Evolutionary conservation across 805 yeast genomes (phyloP).

Genomic region (Pichia manshurica): DNA sequence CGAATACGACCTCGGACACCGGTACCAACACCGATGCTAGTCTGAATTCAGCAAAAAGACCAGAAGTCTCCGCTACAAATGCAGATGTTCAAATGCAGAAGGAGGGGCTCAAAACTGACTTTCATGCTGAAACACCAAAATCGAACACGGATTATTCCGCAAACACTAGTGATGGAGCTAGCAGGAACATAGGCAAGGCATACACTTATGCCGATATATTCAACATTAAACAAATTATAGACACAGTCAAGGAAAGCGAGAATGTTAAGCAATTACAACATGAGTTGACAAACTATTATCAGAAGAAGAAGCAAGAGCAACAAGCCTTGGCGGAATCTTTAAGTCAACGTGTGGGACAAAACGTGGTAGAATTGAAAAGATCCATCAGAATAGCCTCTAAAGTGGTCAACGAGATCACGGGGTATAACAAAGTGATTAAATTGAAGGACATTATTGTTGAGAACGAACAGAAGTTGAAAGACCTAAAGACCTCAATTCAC

Average conservation of each 20-base stretch:
- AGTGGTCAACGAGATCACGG: slow-evolving; percentile 84
- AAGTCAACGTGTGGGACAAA: slow-evolving; percentile 40
- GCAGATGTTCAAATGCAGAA: too few relatives aligned
- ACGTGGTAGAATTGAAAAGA: slow-evolving; percentile 50
- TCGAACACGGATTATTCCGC: too few relatives aligned
- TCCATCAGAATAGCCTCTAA: slow-evolving; percentile 56
- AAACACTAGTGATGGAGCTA: too few relatives aligned
- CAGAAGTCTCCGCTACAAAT: too few relatives aligned
- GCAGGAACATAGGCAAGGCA: neutral
- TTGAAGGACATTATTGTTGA: slow-evolving; percentile 56
- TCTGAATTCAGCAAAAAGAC: too few relatives aligned
- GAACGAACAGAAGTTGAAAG: slow-evolving; percentile 47
- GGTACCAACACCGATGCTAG: too few relatives aligned
- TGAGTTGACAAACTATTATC: slow-evolving; percentile 27
- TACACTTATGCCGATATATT: slow-evolving; percentile 7
- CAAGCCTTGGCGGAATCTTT: slow-evolving; percentile 33
- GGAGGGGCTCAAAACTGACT: too few relatives aligned
- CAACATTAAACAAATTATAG: slow-evolving; percentile 19
- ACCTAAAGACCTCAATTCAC: slow-evolving; percentile 44
- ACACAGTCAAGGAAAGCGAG: slow-evolving; percentile 28
- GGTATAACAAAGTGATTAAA: slow-evolving; percentile 74
- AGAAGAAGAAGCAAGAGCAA: slow-evolving; percentile 19
- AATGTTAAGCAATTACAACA: slow-evolving; percentile 29
- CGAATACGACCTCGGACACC: too few relatives aligned
- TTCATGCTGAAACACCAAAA: too few relatives aligned